Evolutionary conservation across 371 early-diverging fungal species (phyloP).

Genomic region (Mortierella sp.): DNA sequence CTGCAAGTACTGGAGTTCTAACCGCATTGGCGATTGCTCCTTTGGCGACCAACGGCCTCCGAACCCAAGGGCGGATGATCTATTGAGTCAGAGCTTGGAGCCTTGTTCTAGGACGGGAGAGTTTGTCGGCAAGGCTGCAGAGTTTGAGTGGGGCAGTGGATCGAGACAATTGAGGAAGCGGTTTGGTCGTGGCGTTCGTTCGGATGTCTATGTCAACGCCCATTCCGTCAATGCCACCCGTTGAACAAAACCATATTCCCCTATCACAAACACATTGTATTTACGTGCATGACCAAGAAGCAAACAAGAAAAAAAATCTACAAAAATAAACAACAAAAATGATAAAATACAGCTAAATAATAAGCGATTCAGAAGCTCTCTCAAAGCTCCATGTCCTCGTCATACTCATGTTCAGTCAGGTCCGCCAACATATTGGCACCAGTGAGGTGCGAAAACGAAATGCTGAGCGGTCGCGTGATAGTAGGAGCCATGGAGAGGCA

Average conservation of each 20-base stretch:
- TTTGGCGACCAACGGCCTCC: constrained; percentile 58
- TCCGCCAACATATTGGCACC: constrained; percentile 43
- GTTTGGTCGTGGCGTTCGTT: constrained; percentile 34
- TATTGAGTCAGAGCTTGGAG: constrained; percentile 49
- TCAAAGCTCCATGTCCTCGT: constrained; percentile 56
- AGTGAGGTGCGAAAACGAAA: constrained; percentile 46
- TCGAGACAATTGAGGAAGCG: constrained; percentile 28
- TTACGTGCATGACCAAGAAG: not conserved
- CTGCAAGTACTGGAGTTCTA: constrained; percentile 74
- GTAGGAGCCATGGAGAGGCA: constrained; percentile 50
- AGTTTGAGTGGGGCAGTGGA: constrained; percentile 29
- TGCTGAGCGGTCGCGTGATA: constrained; percentile 40
- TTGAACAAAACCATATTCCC: not conserved
- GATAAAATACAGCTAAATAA: constrained; percentile 1
- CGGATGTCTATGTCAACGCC: constrained; percentile 23
- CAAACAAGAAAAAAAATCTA: not conserved
- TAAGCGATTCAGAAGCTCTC: not conserved
- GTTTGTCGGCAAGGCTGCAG: constrained; percentile 39
- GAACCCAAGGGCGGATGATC: constrained; percentile 42
- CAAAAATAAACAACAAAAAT: constrained; percentile 1
- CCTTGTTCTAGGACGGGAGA: constrained; percentile 40
- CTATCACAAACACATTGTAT: not conserved
- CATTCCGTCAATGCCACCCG: not conserved
- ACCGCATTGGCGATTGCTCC: constrained; percentile 68
- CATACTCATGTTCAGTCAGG: constrained; percentile 48